Conservation (phyloP, 352 stramenopile species). For the Phytophthora fragariae region DNA sequence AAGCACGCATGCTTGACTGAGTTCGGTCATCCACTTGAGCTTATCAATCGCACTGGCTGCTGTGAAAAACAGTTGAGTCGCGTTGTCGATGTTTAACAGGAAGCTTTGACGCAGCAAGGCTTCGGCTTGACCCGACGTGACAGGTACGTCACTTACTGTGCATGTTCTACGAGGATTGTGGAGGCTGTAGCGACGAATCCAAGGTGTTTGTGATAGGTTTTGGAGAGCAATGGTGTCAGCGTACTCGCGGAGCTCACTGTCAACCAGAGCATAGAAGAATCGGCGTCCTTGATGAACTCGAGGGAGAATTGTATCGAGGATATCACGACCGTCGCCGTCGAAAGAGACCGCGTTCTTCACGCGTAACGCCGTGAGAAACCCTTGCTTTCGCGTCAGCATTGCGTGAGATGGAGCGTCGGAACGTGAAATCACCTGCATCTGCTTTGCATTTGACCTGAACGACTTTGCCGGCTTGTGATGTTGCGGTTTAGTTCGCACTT, state of each 20-base stretch:
- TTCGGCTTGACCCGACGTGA: slow-evolving; percentile 24
- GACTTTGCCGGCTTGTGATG: slow-evolving; percentile 2
- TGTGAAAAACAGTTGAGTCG: slow-evolving; percentile 44
- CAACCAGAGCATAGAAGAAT: slow-evolving; percentile 46
- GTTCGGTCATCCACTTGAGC: slow-evolving; percentile 54
- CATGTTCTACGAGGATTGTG: slow-evolving; percentile 13
- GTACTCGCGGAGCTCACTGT: slow-evolving; percentile 45
- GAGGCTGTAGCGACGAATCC: slow-evolving; percentile 28
- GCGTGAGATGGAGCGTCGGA: slow-evolving; percentile 6
- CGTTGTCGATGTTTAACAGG: slow-evolving; percentile 30
- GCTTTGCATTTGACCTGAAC: slow-evolving; percentile 7
- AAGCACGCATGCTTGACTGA: slow-evolving; percentile 34
- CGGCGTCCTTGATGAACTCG: slow-evolving; percentile 29
- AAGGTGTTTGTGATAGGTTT: slow-evolving; percentile 21
- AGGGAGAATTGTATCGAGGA: slow-evolving; percentile 23
- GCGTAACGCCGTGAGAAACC: slow-evolving; percentile 38
- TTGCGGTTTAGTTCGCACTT: not conserved
- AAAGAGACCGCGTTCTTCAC: slow-evolving; percentile 3
- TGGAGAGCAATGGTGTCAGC: slow-evolving; percentile 40
- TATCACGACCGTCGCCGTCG: not conserved
- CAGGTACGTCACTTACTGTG: slow-evolving; percentile 27
- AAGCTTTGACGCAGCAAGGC: slow-evolving; percentile 50
- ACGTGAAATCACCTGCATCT: not conserved
- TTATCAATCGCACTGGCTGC: slow-evolving; percentile 53
- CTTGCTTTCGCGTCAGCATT: slow-evolving; percentile 46